Evolutionary conservation across 306 rosid species (phyloP).

Genomic region (Lagenaria siceraria): DNA sequence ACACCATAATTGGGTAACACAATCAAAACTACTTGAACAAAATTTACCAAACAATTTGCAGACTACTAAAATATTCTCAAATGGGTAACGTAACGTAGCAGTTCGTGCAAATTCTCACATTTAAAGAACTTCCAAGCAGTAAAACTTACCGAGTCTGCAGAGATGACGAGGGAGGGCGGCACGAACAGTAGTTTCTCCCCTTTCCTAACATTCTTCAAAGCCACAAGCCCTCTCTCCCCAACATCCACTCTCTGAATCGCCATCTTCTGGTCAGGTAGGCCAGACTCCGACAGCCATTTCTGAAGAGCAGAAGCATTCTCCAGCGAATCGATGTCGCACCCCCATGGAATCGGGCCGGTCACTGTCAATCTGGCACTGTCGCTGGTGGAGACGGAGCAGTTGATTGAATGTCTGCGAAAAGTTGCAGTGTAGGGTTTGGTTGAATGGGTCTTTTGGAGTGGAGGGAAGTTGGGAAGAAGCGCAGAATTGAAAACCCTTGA

Average conservation of each 20-base stretch:
- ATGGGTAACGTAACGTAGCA: neutral
- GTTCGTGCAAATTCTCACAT: neutral
- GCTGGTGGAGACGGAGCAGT: constrained; percentile 40
- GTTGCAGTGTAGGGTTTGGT: constrained; percentile 13
- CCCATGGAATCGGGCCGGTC: constrained; percentile 51
- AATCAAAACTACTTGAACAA: neutral
- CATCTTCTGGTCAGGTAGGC: constrained; percentile 94
- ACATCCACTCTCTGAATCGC: constrained; percentile 60
- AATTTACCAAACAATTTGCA: neutral
- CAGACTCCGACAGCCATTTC: constrained; percentile 64
- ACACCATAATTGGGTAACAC: neutral
- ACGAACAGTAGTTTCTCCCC: constrained; percentile 90
- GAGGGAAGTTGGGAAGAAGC: constrained; percentile 25
- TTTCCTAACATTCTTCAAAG: constrained; percentile 73
- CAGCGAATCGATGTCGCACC: constrained; percentile 70
- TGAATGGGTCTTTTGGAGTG: constrained; percentile 16
- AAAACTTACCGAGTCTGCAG: constrained; percentile 54
- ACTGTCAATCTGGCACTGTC: constrained; percentile 13
- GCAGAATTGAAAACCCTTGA: constrained; percentile 27
- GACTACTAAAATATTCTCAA: neutral
- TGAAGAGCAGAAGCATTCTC: constrained; percentile 69
- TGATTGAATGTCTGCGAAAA: constrained; percentile 25
- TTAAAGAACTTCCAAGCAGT: neutral
- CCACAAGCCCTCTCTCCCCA: constrained; percentile 91
- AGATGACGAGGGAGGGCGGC: constrained; percentile 65